These are phyloP conservation scores for Schrenkiella parvula DNA, from an alignment of 345 rosid genomes.

Conservation along the genomic window DNA sequence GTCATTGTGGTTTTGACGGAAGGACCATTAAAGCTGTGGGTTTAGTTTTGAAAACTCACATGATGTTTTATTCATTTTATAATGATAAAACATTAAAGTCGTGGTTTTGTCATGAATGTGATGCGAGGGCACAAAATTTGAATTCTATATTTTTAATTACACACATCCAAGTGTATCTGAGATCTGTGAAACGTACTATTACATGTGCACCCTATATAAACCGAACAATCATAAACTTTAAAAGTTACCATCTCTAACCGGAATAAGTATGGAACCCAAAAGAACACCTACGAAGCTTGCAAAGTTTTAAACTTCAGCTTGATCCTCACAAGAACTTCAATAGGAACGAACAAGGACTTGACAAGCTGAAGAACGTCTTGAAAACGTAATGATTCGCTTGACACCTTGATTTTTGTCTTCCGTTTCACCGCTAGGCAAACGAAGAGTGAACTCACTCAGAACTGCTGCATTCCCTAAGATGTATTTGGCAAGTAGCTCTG, in stretches of 20 bases:
- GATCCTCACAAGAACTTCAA: neutral
- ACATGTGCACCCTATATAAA: neutral
- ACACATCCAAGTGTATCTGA: conserved; percentile 13
- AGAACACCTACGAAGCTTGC: neutral
- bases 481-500: neutral
- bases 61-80: neutral
- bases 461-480: neutral
- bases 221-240: neutral
- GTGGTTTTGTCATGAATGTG: neutral
- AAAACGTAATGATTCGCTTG: neutral
- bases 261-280: neutral
- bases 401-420: neutral
- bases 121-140: neutral
- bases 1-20: neutral
- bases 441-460: neutral
- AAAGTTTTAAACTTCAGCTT: neutral
- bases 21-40: neutral
- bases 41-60: neutral
- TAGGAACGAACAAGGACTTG: neutral
- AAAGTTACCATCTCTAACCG: neutral
- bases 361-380: neutral
- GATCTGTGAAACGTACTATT: neutral
- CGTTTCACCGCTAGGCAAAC: too few relatives aligned
- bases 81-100: neutral
- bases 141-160: too few relatives aligned